Evolutionary conservation across 768 basidiomycete genomes (phyloP), one percentile per base, ranked within the genome.

Genomic region (Termitomyces heimii): DNA sequence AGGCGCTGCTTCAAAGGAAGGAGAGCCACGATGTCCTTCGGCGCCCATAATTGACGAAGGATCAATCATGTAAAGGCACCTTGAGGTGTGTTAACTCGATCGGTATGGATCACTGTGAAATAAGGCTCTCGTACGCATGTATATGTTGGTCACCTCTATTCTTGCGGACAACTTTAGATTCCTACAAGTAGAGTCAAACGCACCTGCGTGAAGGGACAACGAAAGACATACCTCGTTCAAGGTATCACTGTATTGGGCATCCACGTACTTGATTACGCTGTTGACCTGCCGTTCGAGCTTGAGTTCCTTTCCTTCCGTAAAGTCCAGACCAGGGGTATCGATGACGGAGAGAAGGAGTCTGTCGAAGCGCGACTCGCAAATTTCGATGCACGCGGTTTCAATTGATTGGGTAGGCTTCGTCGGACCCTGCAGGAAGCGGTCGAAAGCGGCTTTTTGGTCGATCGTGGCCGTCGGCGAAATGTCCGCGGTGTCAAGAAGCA

Each of bases 131-230:
- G 71, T 69, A 92, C 90, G 93, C 72, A 72, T 94, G 92, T 63
- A 94, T 86, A 63, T 94, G 92, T 63, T 91, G 89, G 72, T 94
- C 92, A 49, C 89, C 91, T 73, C 88, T 92, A 73, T 82, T 90
- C 68, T 91, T 83, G 62, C 92, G 83, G 52, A 93, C 75, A 42
- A 94, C 91, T 77, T 94, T 94, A 55, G 88, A 89, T 77, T 94
- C 91, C 91, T 92, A 54, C 22, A 24, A 31, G 46, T 49, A 48
- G 50, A 52, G 8, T 53, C 24, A 61, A 40, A 55, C 43, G 47
- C 51, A 37, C 53, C 46, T 14, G 48, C 37, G 14, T 42, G 13
- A 31, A 53, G 32, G 13, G 22, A 34, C 35, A 40, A 58, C 52
- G 43, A 37, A 55, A 50, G 18, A 34, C 80, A 60, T 58, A 89